Evolutionary conservation across 192 early-diverging fungal species (phyloP), one percentile per base, ranked within the genome.

Genomic region (Backusella liffmaniae): DNA sequence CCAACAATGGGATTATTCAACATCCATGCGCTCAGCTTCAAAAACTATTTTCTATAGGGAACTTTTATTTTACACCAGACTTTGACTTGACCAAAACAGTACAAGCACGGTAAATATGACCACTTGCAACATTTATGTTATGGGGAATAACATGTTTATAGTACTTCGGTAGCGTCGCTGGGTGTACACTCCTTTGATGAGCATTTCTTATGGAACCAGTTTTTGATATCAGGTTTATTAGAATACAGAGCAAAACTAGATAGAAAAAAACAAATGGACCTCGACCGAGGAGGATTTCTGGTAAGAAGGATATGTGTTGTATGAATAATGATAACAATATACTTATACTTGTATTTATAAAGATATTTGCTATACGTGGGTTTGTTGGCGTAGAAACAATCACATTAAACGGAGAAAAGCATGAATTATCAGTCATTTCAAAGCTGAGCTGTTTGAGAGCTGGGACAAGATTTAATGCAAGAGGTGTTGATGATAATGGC

Each of bases 401-500:
- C 49, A 76, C 34, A 21, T 79, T 82, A 34, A 78, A 73, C 34
- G 59, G 79, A 18, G 84, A 81, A 21, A 82, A 77, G 65, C 80
- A 80, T 13, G 80, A 89, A n/a, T 46, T 92, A 18, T 85, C 89
- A 4, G 77, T 96, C 16, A 86, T 95, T 35, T 94, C 92, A 6
- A 86, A 94, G 62, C 85, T 96, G 65, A 92, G 92, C 77, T 95
- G 91, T 76, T 89, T 91, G 73, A 82, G 94, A 35, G 89, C 89
- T 66, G 98, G 98, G 6, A 98, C 96, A 39, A 88, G 98, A 49
- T 98, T 94, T 80, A 93, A 96, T 76, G 93, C 97, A 2, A 91
- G 98, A 26, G 98, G 98, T 5, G 91, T 99, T 37, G 96, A 99
- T 74, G 98, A 99, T 75, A 92, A 94, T 73, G 98, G 98, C 35